These are phyloP conservation scores for Tolypocladium nubicola DNA, from an alignment of 2,329 filamentous ascomycete genomes.

Conservation along the genomic window DNA sequence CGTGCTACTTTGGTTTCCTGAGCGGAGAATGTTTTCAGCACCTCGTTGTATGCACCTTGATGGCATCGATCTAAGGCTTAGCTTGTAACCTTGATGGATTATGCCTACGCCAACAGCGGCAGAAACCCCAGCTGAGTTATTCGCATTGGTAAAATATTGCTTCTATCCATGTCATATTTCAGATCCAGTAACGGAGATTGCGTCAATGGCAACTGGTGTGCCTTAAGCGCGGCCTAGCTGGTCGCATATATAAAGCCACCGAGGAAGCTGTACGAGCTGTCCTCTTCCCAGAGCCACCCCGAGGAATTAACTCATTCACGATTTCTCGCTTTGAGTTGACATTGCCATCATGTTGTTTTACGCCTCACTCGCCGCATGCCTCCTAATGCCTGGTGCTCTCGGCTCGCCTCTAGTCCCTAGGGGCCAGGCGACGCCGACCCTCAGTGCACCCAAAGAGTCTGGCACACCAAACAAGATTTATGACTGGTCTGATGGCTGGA, in stretches of 20 bases:
- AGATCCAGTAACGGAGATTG: not conserved
- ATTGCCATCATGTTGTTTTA: no score
- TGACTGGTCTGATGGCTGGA: no score
- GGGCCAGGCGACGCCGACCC: no score
- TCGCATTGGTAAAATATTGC: not conserved
- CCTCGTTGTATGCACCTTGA: not conserved
- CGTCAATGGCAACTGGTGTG: no score
- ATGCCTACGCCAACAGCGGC: not conserved
- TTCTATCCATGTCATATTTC: not conserved
- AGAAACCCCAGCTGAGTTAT: not conserved
- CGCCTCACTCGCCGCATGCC: constrained; percentile 21
- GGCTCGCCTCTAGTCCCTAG: no score
- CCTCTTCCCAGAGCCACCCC: no score
- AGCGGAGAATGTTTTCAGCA: not conserved
- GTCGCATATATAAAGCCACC: no score
- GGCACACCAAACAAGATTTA: no score
- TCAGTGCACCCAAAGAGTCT: no score
- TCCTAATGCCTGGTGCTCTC: no score
- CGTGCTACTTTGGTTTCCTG: not conserved
- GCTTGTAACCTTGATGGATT: not conserved
- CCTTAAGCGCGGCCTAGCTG: no score
- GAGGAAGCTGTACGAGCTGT: no score
- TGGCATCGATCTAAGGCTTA: not conserved
- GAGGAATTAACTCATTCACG: not conserved
- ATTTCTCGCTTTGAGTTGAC: constrained; percentile 8